Evolutionary conservation across 2,329 filamentous ascomycete species (phyloP), one percentile per base, ranked within the genome.

Genomic region (Aspergillus costaricaensis): DNA sequence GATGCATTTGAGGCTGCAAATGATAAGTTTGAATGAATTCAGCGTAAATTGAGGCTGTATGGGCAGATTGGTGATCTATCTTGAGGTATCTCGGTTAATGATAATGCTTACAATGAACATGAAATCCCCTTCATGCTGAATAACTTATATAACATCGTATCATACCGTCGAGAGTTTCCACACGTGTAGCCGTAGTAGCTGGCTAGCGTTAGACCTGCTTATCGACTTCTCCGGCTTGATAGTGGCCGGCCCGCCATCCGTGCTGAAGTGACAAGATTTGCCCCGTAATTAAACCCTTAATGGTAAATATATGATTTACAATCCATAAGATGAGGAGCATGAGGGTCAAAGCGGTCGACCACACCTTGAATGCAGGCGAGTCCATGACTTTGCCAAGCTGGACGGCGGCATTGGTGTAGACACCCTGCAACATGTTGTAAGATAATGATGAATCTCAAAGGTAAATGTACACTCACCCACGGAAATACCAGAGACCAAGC

Each of bases 401-500:
- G 10, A 77, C 67, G 1, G 76, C 75, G 1, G 72, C 70, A 41
- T 77, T 78, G 3, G 75, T 76, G 58, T 78, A 79, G 0, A 77
- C 74, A 2, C 77, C 77, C 76, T 78, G 3, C 27, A 12, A 44
- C 1, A 21, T 44, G 1, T 4, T 17, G 17, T 44, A 6, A 44
- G 41, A 44, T 19, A 12, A 19, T 43, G 19, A 23, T 43, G 17
- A 30, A 12, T 30, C 9, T 30, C 9, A 12, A 12, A 30, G 10
- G 10, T 30, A 10, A 30, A 30, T 10, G 27, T 30, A 12, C 2
- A 68, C 76, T 56, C 54, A 78, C 75, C 76, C 74, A 77, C 0
- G 76, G 76, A 58, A 79, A 79, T 10, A 79, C 70, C 8, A 78
- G 38, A 5, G 74, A 68, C 77, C 76, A 79, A 3, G 68, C 66